Conservation (phyloP, 139 green algal species). For the Axilococcus clingmanii region DNA sequence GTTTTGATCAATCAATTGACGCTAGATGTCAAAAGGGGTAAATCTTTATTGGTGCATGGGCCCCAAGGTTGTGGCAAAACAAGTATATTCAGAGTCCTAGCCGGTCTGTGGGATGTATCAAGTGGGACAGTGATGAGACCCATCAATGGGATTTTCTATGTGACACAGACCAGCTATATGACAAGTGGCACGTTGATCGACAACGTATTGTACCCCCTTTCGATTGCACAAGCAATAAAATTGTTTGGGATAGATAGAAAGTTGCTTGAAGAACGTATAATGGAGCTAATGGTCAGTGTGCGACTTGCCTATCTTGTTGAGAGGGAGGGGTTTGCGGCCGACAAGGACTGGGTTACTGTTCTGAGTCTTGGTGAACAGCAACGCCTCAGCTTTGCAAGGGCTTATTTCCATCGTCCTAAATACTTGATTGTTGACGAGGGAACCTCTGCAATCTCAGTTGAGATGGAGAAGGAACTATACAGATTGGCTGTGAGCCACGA, state of each 20-base stretch:
- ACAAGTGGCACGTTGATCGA: conserved; percentile 47
- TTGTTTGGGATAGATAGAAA: background rate
- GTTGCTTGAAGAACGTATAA: conserved; percentile 34
- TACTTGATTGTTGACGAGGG: conserved; percentile 66
- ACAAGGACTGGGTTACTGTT: conserved; percentile 48
- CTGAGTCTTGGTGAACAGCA: conserved; percentile 70
- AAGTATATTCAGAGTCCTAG: conserved; percentile 38
- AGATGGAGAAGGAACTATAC: conserved; percentile 62
- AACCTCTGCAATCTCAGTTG: conserved; percentile 64
- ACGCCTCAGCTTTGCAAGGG: conserved; percentile 63
- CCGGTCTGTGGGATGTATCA: conserved; percentile 47
- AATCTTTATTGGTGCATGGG: conserved; percentile 44
- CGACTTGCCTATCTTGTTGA: conserved; percentile 50
- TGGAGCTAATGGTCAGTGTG: conserved; percentile 39
- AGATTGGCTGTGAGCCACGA: conserved; percentile 15
- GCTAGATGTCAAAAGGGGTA: conserved; percentile 27
- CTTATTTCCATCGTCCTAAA: conserved; percentile 61
- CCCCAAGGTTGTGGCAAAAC: conserved; percentile 51
- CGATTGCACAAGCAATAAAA: conserved; percentile 15
- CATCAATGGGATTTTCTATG: conserved; percentile 38
- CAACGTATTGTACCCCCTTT: conserved; percentile 52
- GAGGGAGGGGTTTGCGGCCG: conserved; percentile 50
- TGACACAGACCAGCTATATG: conserved; percentile 57
- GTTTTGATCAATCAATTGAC: conserved; percentile 35
- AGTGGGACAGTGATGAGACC: conserved; percentile 25